Base-by-base conservation (phyloP, 2,329 filamentous ascomycete species). In the Neonectria faginata region DNA sequence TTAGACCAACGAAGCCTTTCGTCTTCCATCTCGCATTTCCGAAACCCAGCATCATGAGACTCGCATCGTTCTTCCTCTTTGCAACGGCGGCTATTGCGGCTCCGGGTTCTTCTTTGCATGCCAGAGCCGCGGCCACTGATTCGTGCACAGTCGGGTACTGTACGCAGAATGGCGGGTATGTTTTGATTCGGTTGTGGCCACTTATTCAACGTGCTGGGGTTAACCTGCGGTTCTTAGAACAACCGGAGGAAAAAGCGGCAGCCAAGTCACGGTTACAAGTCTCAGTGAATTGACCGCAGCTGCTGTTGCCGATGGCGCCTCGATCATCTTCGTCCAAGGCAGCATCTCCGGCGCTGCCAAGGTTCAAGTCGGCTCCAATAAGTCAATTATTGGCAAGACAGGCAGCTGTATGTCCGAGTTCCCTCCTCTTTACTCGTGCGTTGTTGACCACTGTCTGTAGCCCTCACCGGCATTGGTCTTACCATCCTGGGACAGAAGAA, bases 401-500 rank as follows among this genome's bases (percentile, higher is more conserved):
- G 70, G 70, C 1, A 73, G 70, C 48, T 73, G 70, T 73, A 45
- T 0, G 70, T 58, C 1, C 3, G 5, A 1, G 3, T 12, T 20
- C 12, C 11, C 18, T 14, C 2, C 11, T 16, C 14, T 3, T 27
- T 7, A 8, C 31, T 25, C 33, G 6, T 20, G 5, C 10, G 12
- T 3, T 10, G 5, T 44, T 60, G 20, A 59, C 33, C 11, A 20
- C 6, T 22, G 53, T 63, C 20, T 55, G 0, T 2, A 75, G 73
- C 69, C 0, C 59, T 72, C 1, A 68, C 66, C 0, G 70, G 70
- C 0, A 64, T 72, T 9, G 70, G 70, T 0, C 54, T 72, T 1
- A 72, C 69, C 0, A 69, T 70, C 9, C 56, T 60, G 2, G 66
- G 64, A 1, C 64, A 72, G 25, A 65, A 65, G 48, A 88, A 89